Evolutionary conservation across 495 filamentous ascomycete genomes (phyloP).

Genomic region (Hypoxylon fragiforme): DNA sequence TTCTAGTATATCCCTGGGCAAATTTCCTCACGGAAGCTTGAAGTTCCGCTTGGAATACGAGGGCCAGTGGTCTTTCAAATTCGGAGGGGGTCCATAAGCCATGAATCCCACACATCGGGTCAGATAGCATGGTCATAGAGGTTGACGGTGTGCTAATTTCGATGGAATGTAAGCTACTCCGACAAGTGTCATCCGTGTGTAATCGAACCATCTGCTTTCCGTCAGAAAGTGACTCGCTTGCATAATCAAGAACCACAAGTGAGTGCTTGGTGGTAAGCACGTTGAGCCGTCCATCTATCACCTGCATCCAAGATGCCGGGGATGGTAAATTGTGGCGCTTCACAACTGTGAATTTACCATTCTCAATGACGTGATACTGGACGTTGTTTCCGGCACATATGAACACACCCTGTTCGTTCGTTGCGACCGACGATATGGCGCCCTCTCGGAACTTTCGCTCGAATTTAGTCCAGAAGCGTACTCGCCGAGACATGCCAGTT

Average conservation of each 20-base stretch:
- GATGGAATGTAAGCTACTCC: conserved; percentile 45
- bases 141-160: conserved; percentile 35
- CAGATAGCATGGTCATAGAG: conserved; percentile 48
- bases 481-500: conserved; percentile 18
- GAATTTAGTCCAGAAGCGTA: conserved; percentile 51
- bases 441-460: conserved; percentile 42
- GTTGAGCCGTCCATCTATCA: conserved; percentile 46
- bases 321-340: conserved; percentile 47
- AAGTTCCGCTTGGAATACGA: conserved; percentile 57
- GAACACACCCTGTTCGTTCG: conserved; percentile 49
- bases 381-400: conserved; percentile 47
- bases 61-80: conserved; percentile 45
- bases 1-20: conserved; percentile 46
- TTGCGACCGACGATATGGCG: conserved; percentile 47
- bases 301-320: conserved; percentile 45
- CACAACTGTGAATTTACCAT: conserved; percentile 47
- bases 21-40: conserved; percentile 54
- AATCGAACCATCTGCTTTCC: conserved; percentile 31
- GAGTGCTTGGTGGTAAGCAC: conserved; percentile 51
- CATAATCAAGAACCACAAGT: conserved; percentile 47
- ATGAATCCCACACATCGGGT: conserved; percentile 50
- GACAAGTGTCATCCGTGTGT: conserved; percentile 43
- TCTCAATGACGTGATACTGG: conserved; percentile 52
- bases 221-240: conserved; percentile 24
- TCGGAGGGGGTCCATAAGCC: conserved; percentile 55